Evolutionary conservation across 768 basidiomycete species (phyloP).

Genomic region (Phlegmacium glaucopus): DNA sequence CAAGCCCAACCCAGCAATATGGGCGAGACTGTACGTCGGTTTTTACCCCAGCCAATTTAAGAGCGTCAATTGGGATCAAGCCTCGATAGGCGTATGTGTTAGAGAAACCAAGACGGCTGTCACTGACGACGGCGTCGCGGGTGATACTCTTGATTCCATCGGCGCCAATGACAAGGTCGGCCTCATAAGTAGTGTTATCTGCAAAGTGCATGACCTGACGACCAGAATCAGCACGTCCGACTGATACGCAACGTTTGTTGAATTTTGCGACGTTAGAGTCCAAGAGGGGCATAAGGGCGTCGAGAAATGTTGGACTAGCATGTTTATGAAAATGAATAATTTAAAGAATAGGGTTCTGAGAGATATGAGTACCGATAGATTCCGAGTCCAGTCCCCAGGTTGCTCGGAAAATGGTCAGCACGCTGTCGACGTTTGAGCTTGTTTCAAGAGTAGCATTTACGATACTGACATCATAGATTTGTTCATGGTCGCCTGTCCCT

Average conservation of each 20-base stretch:
- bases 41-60: conserved; percentile 42
- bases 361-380: conserved; percentile 29
- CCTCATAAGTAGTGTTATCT: conserved; percentile 44
- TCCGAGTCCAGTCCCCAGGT: conserved; percentile 42
- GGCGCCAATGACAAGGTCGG: conserved; percentile 44
- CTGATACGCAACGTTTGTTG: conserved; percentile 44
- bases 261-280: conserved; percentile 43
- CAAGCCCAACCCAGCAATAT: conserved; percentile 40
- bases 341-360: too few relatives aligned
- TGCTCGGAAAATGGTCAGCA: conserved; percentile 14
- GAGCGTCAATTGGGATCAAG: conserved; percentile 35
- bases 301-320: conserved; percentile 46
- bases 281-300: conserved; percentile 41
- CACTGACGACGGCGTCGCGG: conserved; percentile 40
- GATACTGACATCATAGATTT: conserved; percentile 42
- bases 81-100: conserved; percentile 48
- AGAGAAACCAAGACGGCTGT: conserved; percentile 39
- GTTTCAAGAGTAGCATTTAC: not conserved
- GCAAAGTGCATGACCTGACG: conserved; percentile 39
- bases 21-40: conserved; percentile 33
- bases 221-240: conserved; percentile 24
- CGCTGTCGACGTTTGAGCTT: not conserved
- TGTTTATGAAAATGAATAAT: not conserved
- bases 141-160: conserved; percentile 50
- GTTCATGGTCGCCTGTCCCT: conserved; percentile 38